Percentiles rank a stretch among this genome's conserved stretches.
phyloP scores from a whole-genome alignment of 202 grass and related monocot genomes.

The Elaeis oleifera region DNA sequence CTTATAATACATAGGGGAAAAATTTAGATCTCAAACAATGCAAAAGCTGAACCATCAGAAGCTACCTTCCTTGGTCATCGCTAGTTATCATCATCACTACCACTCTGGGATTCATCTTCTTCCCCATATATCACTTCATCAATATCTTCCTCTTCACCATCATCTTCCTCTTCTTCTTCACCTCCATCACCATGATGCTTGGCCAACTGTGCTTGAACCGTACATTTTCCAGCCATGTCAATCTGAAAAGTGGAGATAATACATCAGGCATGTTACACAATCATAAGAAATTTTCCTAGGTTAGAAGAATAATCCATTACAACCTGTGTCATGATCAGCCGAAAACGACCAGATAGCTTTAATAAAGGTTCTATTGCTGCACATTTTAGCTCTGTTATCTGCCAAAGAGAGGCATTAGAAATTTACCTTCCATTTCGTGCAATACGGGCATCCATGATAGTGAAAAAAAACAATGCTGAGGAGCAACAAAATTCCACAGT shows the following conservation, averaged over 20 bases:
- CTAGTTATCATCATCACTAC: slow-evolving; percentile 36
- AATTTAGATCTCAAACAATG: too few species aligned
- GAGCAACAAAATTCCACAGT: too few species aligned
- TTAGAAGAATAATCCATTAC: slow-evolving; percentile 7
- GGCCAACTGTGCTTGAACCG: slow-evolving; percentile 11
- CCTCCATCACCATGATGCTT: slow-evolving; percentile 21
- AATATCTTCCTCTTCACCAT: slow-evolving; percentile 49
- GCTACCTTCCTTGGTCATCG: too few species aligned
- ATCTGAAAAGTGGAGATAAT: slow-evolving; percentile 36
- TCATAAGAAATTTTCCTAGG: not conserved
- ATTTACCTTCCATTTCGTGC: not conserved
- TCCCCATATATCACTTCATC: slow-evolving; percentile 83
- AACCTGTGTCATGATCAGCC: slow-evolving; percentile 68
- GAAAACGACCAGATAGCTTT: slow-evolving; percentile 71
- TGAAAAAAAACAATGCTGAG: not conserved
- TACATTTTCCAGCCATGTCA: slow-evolving; percentile 28
- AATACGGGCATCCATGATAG: not conserved
- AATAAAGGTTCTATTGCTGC: slow-evolving; percentile 42
- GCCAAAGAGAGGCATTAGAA: slow-evolving; percentile 22
- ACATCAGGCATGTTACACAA: too few species aligned
- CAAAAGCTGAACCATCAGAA: too few species aligned
- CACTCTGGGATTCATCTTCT: slow-evolving; percentile 49
- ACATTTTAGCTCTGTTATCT: slow-evolving; percentile 56
- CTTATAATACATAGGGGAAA: too few species aligned
- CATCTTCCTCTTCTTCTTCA: slow-evolving; percentile 36